These are phyloP conservation scores for Neoboletus brunneissimus DNA, from an alignment of 768 basidiomycete species.

Conservation along the genomic window DNA sequence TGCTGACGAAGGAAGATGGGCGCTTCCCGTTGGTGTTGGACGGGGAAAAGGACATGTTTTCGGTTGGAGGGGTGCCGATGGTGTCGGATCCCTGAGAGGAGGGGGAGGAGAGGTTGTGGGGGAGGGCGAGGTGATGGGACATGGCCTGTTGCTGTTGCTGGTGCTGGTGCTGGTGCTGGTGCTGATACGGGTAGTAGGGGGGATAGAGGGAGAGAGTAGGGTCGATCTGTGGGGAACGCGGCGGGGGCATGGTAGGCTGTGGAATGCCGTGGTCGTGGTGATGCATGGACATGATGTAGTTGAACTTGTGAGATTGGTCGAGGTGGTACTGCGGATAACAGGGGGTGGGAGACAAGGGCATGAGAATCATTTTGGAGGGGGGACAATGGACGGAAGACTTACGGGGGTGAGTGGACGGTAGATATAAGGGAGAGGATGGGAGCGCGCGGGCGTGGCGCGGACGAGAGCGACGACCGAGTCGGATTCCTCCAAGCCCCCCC, in stretches of 20 bases:
- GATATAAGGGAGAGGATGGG: not conserved
- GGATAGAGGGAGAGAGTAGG: conserved; percentile 68
- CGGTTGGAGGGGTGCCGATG: conserved; percentile 69
- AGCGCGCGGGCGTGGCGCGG: not conserved
- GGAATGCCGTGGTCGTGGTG: conserved; percentile 43
- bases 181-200: conserved; percentile 57
- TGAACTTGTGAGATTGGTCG: conserved; percentile 34
- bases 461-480: not conserved
- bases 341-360: conserved; percentile 20
- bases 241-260: conserved; percentile 39
- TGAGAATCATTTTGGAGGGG: conserved; percentile 15
- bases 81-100: conserved; percentile 79
- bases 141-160: conserved; percentile 45
- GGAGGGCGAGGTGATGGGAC: conserved; percentile 53
- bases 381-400: not conserved
- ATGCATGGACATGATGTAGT: conserved; percentile 42
- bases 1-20: conserved; percentile 46
- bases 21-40: conserved; percentile 66
- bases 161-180: conserved; percentile 44
- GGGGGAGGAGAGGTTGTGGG: conserved; percentile 67
- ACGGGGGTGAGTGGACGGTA: not conserved
- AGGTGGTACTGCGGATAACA: conserved; percentile 22
- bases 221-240: conserved; percentile 66
- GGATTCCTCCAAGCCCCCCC: not conserved
- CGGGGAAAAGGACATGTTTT: conserved; percentile 50